Percentiles rank a stretch among this genome's conserved stretches.
Conservation (phyloP, 2,329 filamentous ascomycete genomes). For the Cladophialophora exuberans region DNA sequence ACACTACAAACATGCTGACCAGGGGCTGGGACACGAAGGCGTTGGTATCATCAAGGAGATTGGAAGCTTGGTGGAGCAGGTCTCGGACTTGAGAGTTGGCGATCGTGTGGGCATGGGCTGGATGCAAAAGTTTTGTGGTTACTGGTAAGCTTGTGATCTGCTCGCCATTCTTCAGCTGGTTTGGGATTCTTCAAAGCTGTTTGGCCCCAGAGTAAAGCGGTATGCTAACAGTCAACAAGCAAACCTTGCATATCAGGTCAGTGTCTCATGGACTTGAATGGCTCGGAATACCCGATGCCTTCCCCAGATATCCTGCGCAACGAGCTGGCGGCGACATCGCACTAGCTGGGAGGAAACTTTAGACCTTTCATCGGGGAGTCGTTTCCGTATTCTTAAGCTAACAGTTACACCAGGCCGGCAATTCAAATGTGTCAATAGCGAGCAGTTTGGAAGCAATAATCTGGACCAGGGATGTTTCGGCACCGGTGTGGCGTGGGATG, state of each 20-base stretch:
- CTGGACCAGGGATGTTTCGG: slow-evolving; percentile 30
- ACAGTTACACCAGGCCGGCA: slow-evolving; percentile 33
- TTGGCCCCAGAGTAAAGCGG: no score
- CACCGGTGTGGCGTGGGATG: slow-evolving; percentile 30
- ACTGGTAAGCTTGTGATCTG: no score
- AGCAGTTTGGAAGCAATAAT: slow-evolving; percentile 25
- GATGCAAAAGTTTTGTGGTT: slow-evolving; percentile 28
- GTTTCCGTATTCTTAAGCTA: not conserved
- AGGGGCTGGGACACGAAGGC: slow-evolving; percentile 35
- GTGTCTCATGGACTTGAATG: no score
- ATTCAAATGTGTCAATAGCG: slow-evolving; percentile 33
- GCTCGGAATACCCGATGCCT: no score
- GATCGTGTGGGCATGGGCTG: slow-evolving; percentile 33
- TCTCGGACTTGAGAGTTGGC: slow-evolving; percentile 27
- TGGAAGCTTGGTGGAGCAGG: slow-evolving; percentile 24
- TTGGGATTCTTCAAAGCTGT: no score
- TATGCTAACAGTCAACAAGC: no score
- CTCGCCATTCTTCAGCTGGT: no score
- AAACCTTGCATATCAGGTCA: slow-evolving; percentile 34
- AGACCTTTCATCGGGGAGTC: no score
- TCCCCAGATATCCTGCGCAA: no score
- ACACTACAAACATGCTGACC: slow-evolving; percentile 24
- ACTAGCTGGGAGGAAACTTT: no score
- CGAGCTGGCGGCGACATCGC: no score
- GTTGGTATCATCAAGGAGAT: slow-evolving; percentile 33